Evolutionary conservation across 768 basidiomycete genomes (phyloP).

Genomic region (Kwoniella botswanensis): DNA sequence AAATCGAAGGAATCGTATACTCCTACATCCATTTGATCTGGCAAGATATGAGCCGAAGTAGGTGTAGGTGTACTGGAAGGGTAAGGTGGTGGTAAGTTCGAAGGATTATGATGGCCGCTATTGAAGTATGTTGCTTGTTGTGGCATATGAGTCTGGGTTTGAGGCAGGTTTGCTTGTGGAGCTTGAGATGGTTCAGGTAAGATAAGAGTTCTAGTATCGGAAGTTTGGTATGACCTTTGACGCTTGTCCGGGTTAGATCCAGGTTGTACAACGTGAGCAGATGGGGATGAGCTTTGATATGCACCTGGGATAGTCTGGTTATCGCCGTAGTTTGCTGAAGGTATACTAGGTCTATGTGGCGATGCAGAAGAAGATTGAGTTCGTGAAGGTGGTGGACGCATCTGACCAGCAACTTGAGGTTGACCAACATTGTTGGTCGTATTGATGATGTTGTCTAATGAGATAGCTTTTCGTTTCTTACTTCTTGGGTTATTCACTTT

Average conservation of each 20-base stretch:
- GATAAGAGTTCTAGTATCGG: slow-evolving; percentile 40
- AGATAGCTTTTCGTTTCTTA: slow-evolving; percentile 28
- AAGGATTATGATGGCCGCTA: neutral
- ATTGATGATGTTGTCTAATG: neutral
- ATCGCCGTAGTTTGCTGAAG: neutral
- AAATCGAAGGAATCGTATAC: slow-evolving; percentile 39
- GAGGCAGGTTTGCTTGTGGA: neutral
- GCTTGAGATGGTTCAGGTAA: neutral
- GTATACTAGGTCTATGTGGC: slow-evolving; percentile 6
- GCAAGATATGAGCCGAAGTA: neutral
- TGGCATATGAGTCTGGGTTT: neutral
- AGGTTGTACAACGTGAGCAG: neutral
- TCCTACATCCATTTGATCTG: slow-evolving; percentile 13
- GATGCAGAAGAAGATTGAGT: slow-evolving; percentile 13
- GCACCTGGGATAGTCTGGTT: neutral
- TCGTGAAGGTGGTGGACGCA: slow-evolving; percentile 16
- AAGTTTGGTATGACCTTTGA: slow-evolving; percentile 41
- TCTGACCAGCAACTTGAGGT: slow-evolving; percentile 3
- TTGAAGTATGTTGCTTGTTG: neutral
- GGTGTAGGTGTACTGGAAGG: neutral
- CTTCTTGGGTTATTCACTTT: slow-evolving; percentile 8
- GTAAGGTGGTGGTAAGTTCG: neutral
- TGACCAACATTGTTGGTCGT: neutral
- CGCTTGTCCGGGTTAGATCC: slow-evolving; percentile 17
- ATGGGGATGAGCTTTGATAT: slow-evolving; percentile 3